These are phyloP conservation scores for Kodamaea suecica DNA, from an alignment of 1,139 yeast species.

Conservation along the genomic window DNA sequence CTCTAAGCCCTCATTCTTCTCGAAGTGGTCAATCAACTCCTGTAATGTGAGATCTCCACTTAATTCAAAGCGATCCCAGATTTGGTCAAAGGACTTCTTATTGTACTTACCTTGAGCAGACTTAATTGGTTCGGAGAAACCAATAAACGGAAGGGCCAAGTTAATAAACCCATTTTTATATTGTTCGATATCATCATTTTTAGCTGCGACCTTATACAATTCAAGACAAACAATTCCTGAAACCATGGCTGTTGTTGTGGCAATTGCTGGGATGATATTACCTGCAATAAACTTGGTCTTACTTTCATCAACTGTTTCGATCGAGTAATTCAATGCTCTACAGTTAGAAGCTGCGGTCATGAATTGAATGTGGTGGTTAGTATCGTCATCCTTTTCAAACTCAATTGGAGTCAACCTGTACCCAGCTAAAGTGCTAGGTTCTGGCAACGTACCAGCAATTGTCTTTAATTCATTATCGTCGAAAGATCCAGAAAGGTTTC, in stretches of 20 bases:
- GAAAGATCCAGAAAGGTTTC: constrained; percentile 43
- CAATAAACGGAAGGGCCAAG: constrained; percentile 93
- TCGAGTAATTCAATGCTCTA: constrained; percentile 88
- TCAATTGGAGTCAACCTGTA: constrained; percentile 83
- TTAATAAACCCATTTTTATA: constrained; percentile 93
- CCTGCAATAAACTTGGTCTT: constrained; percentile 88
- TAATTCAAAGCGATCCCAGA: constrained; percentile 93
- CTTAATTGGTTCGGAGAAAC: constrained; percentile 92
- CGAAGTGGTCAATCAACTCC: constrained; percentile 72
- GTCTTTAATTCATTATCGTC: constrained; percentile 56
- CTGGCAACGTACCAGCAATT: constrained; percentile 77
- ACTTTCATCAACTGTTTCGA: constrained; percentile 71
- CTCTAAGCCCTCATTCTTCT: constrained; percentile 77
- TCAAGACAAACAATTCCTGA: constrained; percentile 94
- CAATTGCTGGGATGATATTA: constrained; percentile 96
- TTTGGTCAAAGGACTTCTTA: constrained; percentile 74
- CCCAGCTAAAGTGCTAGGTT: constrained; percentile 86
- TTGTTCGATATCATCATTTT: constrained; percentile 70
- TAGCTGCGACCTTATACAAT: constrained; percentile 83
- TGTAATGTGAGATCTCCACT: constrained; percentile 75
- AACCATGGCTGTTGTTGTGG: constrained; percentile 95
- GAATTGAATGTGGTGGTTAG: constrained; percentile 94
- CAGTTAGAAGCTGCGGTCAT: constrained; percentile 96
- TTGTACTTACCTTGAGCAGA: constrained; percentile 83
- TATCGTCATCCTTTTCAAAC: constrained; percentile 96